Evolutionary conservation across 768 basidiomycete genomes (phyloP).

Genomic region (Trametes cingulata): DNA sequence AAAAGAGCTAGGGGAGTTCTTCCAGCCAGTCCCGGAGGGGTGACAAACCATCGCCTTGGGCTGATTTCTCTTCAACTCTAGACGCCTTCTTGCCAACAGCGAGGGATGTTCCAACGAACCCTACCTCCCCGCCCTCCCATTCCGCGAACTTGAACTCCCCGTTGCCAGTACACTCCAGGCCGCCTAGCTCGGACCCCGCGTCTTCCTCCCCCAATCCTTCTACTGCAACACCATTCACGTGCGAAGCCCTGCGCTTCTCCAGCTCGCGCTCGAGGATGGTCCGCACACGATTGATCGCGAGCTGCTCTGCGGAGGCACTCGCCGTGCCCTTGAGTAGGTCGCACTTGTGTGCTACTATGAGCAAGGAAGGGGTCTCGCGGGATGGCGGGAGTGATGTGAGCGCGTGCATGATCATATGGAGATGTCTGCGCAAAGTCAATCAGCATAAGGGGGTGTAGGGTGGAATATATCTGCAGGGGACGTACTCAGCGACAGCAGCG

Average conservation of each 20-base stretch:
- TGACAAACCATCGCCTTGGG: constrained; percentile 39
- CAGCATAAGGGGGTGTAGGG: too few species aligned
- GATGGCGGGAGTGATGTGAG: constrained; percentile 75
- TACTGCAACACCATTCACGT: constrained; percentile 64
- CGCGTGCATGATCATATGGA: constrained; percentile 70
- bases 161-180: constrained; percentile 65
- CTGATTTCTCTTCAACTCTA: constrained; percentile 38
- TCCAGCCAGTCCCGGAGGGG: constrained; percentile 52
- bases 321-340: constrained; percentile 63
- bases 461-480: constrained; percentile 20
- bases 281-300: constrained; percentile 70
- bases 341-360: constrained; percentile 75
- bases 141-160: constrained; percentile 70
- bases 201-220: constrained; percentile 77
- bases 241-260: constrained; percentile 69
- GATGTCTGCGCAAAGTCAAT: constrained; percentile 49
- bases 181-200: constrained; percentile 60
- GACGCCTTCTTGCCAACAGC: constrained; percentile 30
- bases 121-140: constrained; percentile 85
- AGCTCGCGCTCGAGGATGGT: constrained; percentile 83
- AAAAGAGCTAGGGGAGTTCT: constrained; percentile 38
- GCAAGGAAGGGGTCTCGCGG: constrained; percentile 54
- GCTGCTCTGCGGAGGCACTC: constrained; percentile 40
- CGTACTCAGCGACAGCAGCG: constrained; percentile 77
- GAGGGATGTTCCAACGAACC: constrained; percentile 63